phyloP scores from a whole-genome alignment of 2,329 filamentous ascomycete species.

The Leptographium galeiforme region DNA sequence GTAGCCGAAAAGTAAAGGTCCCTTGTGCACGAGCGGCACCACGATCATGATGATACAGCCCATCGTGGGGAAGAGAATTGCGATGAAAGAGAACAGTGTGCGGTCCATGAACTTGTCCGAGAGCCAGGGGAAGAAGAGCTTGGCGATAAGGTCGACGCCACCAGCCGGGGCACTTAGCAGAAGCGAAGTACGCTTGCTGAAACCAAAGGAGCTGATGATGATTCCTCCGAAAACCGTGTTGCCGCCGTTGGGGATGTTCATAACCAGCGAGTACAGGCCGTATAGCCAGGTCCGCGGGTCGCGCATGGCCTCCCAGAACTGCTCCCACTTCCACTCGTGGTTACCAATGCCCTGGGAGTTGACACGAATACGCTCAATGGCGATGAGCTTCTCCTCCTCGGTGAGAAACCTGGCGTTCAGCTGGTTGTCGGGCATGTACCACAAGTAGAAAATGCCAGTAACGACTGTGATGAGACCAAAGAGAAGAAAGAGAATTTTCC shows the following conservation, averaged over 20 bases:
- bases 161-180: not conserved
- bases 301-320: slow-evolving; percentile 27
- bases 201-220: slow-evolving; percentile 1
- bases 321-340: slow-evolving; percentile 28
- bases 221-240: not conserved
- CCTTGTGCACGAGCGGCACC: not conserved
- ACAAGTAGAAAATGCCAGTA: slow-evolving; percentile 45
- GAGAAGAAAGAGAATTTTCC: slow-evolving; percentile 58
- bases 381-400: slow-evolving; percentile 35
- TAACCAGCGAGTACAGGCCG: not conserved
- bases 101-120: not conserved
- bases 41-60: not conserved
- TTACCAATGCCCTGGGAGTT: slow-evolving; percentile 47
- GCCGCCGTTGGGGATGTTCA: slow-evolving; percentile 4
- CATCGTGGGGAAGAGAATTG: not conserved
- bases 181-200: not conserved
- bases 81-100: not conserved
- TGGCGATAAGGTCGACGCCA: not conserved
- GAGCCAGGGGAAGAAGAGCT: not conserved
- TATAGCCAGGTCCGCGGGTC: slow-evolving; percentile 22
- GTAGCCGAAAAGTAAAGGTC: not conserved
- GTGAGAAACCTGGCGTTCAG: slow-evolving; percentile 38
- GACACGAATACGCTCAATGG: slow-evolving; percentile 37
- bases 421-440: slow-evolving; percentile 44
- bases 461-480: slow-evolving; percentile 41